phyloP scores from a whole-genome alignment of 805 yeast genomes.

The Zygosaccharomyces lentus region DNA sequence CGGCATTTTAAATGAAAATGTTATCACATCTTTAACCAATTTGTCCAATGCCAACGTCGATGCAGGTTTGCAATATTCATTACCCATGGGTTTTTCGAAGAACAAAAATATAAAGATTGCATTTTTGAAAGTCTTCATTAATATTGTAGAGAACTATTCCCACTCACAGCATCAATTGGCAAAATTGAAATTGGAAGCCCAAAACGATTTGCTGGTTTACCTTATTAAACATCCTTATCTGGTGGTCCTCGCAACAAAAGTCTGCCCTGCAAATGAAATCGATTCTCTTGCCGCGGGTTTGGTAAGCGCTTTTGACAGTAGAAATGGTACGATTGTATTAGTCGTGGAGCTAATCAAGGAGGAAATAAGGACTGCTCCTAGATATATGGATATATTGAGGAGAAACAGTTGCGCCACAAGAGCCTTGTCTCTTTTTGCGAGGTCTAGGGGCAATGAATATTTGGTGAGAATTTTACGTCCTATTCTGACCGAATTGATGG shows the following conservation, averaged over 20 bases:
- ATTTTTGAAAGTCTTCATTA: constrained; percentile 71
- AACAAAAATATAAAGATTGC: constrained; percentile 63
- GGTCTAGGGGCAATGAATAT: constrained; percentile 60
- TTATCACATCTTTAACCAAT: constrained; percentile 62
- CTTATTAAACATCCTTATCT: constrained; percentile 41
- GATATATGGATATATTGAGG: constrained; percentile 70
- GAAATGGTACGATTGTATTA: constrained; percentile 42
- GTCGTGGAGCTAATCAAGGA: constrained; percentile 52
- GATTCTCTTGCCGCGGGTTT: constrained; percentile 66
- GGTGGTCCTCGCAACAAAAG: constrained; percentile 49
- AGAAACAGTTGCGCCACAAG: constrained; percentile 81
- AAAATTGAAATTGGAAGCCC: constrained; percentile 22
- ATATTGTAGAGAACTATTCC: constrained; percentile 45
- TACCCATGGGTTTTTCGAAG: constrained; percentile 74
- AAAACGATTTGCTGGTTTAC: constrained; percentile 30
- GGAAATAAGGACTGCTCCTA: constrained; percentile 57
- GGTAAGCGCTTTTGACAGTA: constrained; percentile 48
- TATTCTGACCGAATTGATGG: constrained; percentile 49
- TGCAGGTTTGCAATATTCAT: constrained; percentile 68
- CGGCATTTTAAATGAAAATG: constrained; percentile 54
- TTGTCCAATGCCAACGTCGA: constrained; percentile 68
- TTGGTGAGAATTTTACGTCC: constrained; percentile 51
- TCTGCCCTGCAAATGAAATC: constrained; percentile 65
- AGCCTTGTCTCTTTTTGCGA: constrained; percentile 65
- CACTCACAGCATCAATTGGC: constrained; percentile 29